phyloP scores from a whole-genome alignment of 2,329 filamentous ascomycete species.

The Penicillium sp. region DNA sequence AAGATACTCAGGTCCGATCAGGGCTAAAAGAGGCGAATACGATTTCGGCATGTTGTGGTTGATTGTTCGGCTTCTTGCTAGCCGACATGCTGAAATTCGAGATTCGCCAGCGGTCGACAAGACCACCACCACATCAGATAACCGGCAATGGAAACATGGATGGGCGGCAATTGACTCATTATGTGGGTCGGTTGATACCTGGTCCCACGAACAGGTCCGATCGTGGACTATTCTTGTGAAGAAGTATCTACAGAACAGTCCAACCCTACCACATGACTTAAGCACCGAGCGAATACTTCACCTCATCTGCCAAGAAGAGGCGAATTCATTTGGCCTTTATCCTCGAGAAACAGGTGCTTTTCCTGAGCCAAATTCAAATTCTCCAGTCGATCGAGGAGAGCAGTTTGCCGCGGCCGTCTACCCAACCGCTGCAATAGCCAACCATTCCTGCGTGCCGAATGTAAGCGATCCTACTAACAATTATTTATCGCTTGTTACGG shows the following conservation, averaged over 20 bases:
- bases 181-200: constrained; percentile 35
- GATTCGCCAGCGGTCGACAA: neutral
- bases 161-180: constrained; percentile 33
- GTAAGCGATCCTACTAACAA: constrained; percentile 11
- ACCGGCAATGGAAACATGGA: constrained; percentile 17
- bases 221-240: constrained; percentile 33
- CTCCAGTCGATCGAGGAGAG: constrained; percentile 21
- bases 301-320: constrained; percentile 32
- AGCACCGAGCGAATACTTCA: constrained; percentile 22
- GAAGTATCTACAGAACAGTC: constrained; percentile 33
- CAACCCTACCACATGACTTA: constrained; percentile 22
- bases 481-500: neutral
- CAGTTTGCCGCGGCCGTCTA: constrained; percentile 31
- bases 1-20: constrained; percentile 27
- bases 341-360: constrained; percentile 27
- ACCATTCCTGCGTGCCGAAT: constrained; percentile 31
- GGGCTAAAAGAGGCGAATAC: constrained; percentile 36
- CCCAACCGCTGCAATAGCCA: constrained; percentile 28
- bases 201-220: constrained; percentile 33
- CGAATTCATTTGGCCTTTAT: constrained; percentile 32
- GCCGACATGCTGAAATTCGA: constrained; percentile 20
- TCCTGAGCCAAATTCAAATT: constrained; percentile 14
- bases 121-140: neutral
- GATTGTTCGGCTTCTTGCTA: constrained; percentile 36
- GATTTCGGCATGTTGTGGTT: constrained; percentile 41